phyloP scores from a whole-genome alignment of 305 asterid species.

The Fraxinus xanthoxyloides region DNA sequence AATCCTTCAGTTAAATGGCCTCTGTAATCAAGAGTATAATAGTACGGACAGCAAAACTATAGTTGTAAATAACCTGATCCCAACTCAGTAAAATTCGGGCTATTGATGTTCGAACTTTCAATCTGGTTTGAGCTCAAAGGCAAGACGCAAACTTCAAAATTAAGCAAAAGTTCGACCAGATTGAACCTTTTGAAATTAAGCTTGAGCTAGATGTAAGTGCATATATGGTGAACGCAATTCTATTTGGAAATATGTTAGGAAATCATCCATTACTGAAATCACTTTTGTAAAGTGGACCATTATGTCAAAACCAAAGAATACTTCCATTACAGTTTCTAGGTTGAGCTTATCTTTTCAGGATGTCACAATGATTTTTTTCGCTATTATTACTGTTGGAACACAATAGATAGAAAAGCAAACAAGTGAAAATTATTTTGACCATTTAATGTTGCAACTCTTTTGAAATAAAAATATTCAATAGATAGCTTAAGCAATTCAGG shows the following conservation, averaged over 20 bases:
- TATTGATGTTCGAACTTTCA: neutral
- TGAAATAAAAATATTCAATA: neutral
- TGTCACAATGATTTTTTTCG: neutral
- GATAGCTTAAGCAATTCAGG: neutral
- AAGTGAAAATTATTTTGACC: neutral
- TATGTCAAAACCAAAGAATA: neutral
- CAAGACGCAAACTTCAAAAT: neutral
- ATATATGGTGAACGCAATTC: neutral
- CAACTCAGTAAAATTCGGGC: neutral
- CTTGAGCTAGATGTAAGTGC: neutral
- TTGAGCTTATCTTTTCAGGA: neutral
- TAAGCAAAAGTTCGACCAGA: neutral
- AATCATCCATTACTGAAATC: neutral
- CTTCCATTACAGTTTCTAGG: neutral
- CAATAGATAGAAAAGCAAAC: neutral
- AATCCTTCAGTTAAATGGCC: neutral
- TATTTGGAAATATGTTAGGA: neutral
- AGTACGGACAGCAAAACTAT: neutral
- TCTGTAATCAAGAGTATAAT: neutral
- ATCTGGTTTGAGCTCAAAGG: neutral
- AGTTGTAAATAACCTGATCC: neutral
- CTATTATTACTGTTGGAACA: neutral
- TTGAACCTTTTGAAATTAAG: constrained; percentile 1
- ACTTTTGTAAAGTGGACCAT: neutral
- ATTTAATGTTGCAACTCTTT: neutral